Evolutionary conservation across 2,329 filamentous ascomycete species (phyloP), one percentile per base, ranked within the genome.

Genomic region (Paracorniculantispora psalliotae): DNA sequence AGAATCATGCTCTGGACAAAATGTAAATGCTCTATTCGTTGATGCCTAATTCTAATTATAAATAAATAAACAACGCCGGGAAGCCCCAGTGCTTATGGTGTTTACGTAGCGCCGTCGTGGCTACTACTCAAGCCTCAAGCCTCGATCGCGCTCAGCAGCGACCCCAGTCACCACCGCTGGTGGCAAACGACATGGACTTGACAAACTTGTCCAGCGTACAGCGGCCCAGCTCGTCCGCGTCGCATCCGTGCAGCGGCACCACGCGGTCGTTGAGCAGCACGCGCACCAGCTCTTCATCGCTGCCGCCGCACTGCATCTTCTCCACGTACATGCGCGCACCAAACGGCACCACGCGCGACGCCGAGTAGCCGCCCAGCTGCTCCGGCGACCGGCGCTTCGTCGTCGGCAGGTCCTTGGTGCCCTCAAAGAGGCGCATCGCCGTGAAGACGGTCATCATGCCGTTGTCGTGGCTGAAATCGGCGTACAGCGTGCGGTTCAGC

Each of bases 391-490:
- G 69, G 26, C 84, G 71, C 7, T 76, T 77, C 3, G 75, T 76
- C 25, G 79, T 80, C 2, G 81, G 78, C 25, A 88, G 74, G 12
- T 80, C 76, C 15, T 69, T 67, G 0, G 85, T 90, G 46, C 73
- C 74, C 64, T 92, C 89, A 74, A 91, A 96, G 26, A 96, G 75
- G 0, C 91, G 90, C 63, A 97, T 69, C 0, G 91, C 91, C 5
- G 85, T 85, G 68, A 89, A 89, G 7, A 96, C 84, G 8, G 82
- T 81, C 30, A 83, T 84, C 85, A 97, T 91, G 68, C 89, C 86
- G 71, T 96, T 96, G 73, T 97, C 92, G 72, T 97, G 92, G 63
- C 87, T 90, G 69, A 97, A 96, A 72, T 97, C 92, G 0, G 91
- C 92, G 68, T 96, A 97, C 1, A 96, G 74, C 12, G 75, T 75